These are phyloP conservation scores for Boletus subcaerulescens DNA, from an alignment of 768 basidiomycete genomes.

Conservation along the genomic window DNA sequence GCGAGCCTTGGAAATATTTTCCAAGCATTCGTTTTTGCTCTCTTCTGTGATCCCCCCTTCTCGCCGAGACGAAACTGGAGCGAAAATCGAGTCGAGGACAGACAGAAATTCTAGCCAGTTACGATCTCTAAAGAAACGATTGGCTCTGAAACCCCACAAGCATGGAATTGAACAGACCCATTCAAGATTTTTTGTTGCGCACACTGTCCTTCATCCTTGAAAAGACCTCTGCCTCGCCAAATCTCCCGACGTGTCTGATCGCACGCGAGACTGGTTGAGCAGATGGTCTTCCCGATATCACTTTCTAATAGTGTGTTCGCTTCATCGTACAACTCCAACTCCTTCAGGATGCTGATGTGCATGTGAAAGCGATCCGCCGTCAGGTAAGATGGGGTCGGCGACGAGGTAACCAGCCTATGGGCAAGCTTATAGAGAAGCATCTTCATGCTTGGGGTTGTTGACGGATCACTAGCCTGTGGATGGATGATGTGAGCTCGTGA, in stretches of 20 bases:
- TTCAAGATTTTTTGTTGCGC: constrained; percentile 60
- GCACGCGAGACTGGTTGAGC: constrained; percentile 66
- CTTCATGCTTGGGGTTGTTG: constrained; percentile 61
- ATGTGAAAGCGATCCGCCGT: constrained; percentile 77
- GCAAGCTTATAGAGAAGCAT: constrained; percentile 73
- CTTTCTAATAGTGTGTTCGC: constrained; percentile 66
- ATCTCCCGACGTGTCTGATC: constrained; percentile 75
- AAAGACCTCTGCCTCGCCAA: constrained; percentile 53
- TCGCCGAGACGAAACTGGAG: constrained; percentile 30
- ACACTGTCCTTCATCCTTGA: constrained; percentile 57
- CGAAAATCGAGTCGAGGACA: constrained; percentile 66
- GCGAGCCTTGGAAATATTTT: constrained; percentile 42
- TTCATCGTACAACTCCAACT: constrained; percentile 67
- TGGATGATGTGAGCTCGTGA: constrained; percentile 8
- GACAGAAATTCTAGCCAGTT: constrained; percentile 86
- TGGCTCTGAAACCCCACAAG: constrained; percentile 2
- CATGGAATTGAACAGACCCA: constrained; percentile 42
- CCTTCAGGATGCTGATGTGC: constrained; percentile 67
- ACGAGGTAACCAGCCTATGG: constrained; percentile 65
- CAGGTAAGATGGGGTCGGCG: constrained; percentile 59
- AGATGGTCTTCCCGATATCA: constrained; percentile 65
- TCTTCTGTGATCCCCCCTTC: constrained; percentile 31
- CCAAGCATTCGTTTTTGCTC: constrained; percentile 36
- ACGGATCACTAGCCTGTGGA: constrained; percentile 66
- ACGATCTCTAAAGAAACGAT: constrained; percentile 55